Evolutionary conservation across 75 land plant genomes (phyloP), one percentile per base, ranked within the genome.

Genomic region (Pinus taeda): DNA sequence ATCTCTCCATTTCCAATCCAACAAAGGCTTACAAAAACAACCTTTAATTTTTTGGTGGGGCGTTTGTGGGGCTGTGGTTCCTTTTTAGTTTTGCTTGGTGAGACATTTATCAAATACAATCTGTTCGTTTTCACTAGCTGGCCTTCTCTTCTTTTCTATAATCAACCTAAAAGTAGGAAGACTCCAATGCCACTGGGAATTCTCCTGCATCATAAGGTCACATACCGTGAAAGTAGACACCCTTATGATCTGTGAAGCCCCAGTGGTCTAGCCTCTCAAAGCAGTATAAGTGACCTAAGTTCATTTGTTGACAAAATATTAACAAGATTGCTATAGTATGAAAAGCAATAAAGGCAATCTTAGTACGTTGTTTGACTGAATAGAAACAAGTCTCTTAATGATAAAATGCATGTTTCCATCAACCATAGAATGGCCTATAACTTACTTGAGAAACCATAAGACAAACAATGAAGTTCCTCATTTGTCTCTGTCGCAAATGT

Each of bases 401-500:
- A 21, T 15, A 22, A 14, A 63, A 13, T 22, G 15, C 37, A 74
- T 3, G 18, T 29, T 6, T 57, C 11, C 75, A 24, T 26, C 63
- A 57, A 74, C 1, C 29, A 11, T 29, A 21, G 45, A 15, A 57
- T 59, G 53, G 13, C 39, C 12, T 26, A 59, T 58, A 74, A n/a
- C 88, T 79, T 86, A 94, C 97, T 83, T 96, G 99, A 49, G 99
- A 94, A 78, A 96, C 98, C 93, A 94, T 90, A 64, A 96, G 98
- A 74, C 93, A 93, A 17, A 96, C 81, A 57, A 96, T 82, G 82
- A 94, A 92, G 81, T 96, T 96, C 14, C 93, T 88, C 84, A 94
- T 89, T 84, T 96, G 99, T 77, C 99, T 81, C 74, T 87, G 92
- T 79, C 99, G 84, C 79, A 96, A 70, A 55, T 87, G 84, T 75